phyloP scores from a whole-genome alignment of 1,139 yeast species.

The Debaryomyces sp. region DNA sequence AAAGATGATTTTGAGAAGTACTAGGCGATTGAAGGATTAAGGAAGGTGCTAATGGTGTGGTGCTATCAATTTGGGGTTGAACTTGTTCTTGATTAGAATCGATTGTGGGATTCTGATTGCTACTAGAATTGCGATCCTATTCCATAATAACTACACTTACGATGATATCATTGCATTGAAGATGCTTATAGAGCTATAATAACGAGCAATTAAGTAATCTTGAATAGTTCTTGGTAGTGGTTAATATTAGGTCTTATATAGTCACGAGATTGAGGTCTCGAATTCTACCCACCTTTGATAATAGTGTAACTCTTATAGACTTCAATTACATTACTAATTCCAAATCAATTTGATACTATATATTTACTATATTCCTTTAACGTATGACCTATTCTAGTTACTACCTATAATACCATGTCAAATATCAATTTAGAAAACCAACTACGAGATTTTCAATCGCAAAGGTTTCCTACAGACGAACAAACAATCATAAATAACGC shows the following conservation, averaged over 20 bases:
- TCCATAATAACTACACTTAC: not conserved
- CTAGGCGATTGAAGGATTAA: not conserved
- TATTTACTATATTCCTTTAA: not conserved
- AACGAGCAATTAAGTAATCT: not conserved
- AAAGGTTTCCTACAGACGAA: slow-evolving; percentile 39
- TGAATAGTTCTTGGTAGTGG: not conserved
- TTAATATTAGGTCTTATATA: not conserved
- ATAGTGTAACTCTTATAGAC: not conserved
- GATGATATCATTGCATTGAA: not conserved
- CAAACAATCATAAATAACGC: slow-evolving; percentile 40
- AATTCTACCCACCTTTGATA: not conserved
- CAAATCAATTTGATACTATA: not conserved
- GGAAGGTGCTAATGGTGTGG: not conserved
- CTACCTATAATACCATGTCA: not conserved
- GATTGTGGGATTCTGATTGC: not conserved
- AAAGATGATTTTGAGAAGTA: not conserved
- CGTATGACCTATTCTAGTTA: not conserved
- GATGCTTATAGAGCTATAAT: not conserved
- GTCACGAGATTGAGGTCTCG: not conserved
- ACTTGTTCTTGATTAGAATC: not conserved
- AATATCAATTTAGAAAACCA: slow-evolving; percentile 21
- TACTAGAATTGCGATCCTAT: not conserved
- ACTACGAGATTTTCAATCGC: slow-evolving; percentile 33
- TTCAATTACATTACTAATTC: not conserved
- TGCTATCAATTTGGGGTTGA: not conserved